Percentiles rank a stretch among this genome's conserved stretches.
Evolutionary conservation across 208 protist genomes (phyloP).

Genomic region (Polymyxa betae): DNA sequence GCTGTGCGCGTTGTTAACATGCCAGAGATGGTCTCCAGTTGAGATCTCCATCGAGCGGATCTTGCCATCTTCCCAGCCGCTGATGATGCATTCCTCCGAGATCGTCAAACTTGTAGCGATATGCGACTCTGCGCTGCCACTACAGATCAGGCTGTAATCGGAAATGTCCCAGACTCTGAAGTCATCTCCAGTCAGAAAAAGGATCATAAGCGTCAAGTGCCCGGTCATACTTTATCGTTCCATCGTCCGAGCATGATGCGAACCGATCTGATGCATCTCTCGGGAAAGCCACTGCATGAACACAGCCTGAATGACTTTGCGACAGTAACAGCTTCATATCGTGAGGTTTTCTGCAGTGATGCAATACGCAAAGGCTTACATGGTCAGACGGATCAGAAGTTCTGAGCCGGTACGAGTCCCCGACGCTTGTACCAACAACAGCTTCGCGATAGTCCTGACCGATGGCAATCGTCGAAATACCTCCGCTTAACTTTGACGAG

Average conservation of each 20-base stretch:
- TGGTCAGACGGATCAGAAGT: background rate
- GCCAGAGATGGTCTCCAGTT: slow-evolving; percentile 69
- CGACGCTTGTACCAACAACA: background rate
- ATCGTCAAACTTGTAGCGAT: slow-evolving; percentile 52
- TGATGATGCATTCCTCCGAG: slow-evolving; percentile 65
- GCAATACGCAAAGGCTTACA: too few species aligned
- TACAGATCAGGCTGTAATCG: slow-evolving; percentile 25
- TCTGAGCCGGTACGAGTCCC: background rate
- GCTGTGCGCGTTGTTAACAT: slow-evolving; percentile 65
- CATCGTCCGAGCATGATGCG: slow-evolving; percentile 18
- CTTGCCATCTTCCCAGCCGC: slow-evolving; percentile 70
- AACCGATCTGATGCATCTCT: background rate
- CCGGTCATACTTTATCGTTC: slow-evolving; percentile 18
- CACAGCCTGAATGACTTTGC: slow-evolving; percentile 10
- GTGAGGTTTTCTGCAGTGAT: background rate
- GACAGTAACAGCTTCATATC: background rate
- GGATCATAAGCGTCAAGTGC: background rate
- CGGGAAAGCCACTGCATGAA: slow-evolving; percentile 3
- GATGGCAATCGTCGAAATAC: background rate
- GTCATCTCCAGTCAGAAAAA: background rate
- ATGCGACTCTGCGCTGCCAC: slow-evolving; percentile 11
- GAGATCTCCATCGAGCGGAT: slow-evolving; percentile 67
- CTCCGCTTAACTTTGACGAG: background rate
- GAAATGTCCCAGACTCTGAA: slow-evolving; percentile 28
- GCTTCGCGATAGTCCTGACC: background rate